Evolutionary conservation across 139 green algal species (phyloP), one percentile per base, ranked within the genome.

Genomic region (Picochlorum sp.): DNA sequence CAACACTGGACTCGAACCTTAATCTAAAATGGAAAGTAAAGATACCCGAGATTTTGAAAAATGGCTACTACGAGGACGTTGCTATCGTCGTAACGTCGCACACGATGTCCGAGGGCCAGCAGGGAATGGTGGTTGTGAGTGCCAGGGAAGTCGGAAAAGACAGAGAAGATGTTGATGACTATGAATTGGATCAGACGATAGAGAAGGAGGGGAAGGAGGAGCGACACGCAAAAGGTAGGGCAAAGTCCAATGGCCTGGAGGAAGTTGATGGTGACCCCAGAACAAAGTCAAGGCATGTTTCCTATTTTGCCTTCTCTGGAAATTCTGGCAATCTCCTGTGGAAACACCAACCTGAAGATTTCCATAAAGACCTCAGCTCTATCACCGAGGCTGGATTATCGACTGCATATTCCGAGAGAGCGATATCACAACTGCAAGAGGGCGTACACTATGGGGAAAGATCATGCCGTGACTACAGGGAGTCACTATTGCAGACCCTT

Each of bases 1-100:
- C 94, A 37, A 86, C 74, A 54, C 91, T 90, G 22, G 93, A 99
- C 70, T 90, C 97, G 84, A 99, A 99, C 76, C 69, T 98, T 57
- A 76, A 79, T 53, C 61, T 89, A 31, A 28, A 89, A 72, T 98
- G 93, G 91, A 68, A 89, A 64, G 60, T 66, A 14, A 3, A 32
- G 5, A 32, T 55, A 39, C 50, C 63, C 29, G 55, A 76, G 28
- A 55, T 79, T 33, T 67, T 87, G 28, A 50, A 73, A 33, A 67
- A 85, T 37, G 71, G 77, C 24, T 56, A 43, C n/a, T 75, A 91
- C 12, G 60, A 77, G 6, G 85, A 93, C 75, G 78, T 94, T 22
- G 82, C 84, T 1, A 50, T 98, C 1, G 57, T 82, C 40, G 80
- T 97, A 13, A 79, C 67, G 8, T 64, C 81, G 3, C 77, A 91